phyloP scores from a whole-genome alignment of 225 moss, liverwort and hornwort species.

The Physcomitrellopsis africana region DNA sequence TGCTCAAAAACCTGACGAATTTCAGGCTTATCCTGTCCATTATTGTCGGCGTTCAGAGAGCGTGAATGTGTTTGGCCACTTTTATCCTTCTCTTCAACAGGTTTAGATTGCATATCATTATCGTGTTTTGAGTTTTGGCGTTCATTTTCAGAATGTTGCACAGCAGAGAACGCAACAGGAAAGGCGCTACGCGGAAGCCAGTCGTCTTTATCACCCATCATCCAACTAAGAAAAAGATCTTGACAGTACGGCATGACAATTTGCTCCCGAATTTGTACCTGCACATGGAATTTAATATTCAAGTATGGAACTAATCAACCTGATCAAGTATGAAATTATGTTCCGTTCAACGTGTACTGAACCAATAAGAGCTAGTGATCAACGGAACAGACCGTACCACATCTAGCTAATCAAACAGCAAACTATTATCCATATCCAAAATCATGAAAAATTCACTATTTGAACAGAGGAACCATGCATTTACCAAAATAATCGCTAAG shows the following conservation, averaged over 20 bases:
- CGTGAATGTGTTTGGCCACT: constrained; percentile 31
- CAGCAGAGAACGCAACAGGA: constrained; percentile 67
- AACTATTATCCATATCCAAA: neutral
- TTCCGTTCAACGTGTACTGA: neutral
- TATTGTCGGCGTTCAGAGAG: neutral
- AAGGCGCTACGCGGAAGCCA: constrained; percentile 67
- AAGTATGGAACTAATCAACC: neutral
- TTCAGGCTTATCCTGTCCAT: constrained; percentile 32
- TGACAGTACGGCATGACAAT: constrained; percentile 80
- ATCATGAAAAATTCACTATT: neutral
- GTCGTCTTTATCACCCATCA: constrained; percentile 71
- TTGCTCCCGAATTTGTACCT: constrained; percentile 79
- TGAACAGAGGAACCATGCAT: neutral
- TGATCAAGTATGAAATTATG: neutral
- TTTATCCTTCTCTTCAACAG: constrained; percentile 32
- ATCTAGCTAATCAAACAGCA: neutral
- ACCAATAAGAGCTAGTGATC: neutral
- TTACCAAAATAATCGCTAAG: neutral
- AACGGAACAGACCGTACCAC: neutral
- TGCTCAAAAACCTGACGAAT: constrained; percentile 8
- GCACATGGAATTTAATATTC: constrained; percentile 23
- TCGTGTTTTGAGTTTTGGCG: constrained; percentile 38
- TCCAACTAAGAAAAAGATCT: constrained; percentile 76
- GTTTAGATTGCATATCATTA: constrained; percentile 28
- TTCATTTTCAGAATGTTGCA: constrained; percentile 47